Conservation (phyloP, 495 filamentous ascomycete species). For the Beverwykella pulmonaria region DNA sequence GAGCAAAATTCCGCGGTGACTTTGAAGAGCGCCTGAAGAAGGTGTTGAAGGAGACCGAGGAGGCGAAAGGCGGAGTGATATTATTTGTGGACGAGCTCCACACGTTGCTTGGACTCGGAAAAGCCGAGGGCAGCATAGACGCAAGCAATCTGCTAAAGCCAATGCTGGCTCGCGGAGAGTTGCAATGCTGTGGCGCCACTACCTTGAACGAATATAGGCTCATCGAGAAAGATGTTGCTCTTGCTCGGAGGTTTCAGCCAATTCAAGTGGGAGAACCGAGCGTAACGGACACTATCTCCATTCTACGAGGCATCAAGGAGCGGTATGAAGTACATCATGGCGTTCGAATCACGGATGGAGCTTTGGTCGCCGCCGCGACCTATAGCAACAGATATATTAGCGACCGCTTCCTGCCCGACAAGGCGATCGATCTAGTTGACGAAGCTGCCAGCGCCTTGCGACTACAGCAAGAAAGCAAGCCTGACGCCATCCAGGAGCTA, state of each 20-base stretch:
- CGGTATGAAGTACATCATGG: conserved; percentile 96
- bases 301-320: conserved; percentile 94
- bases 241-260: conserved; percentile 91
- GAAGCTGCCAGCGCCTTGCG: conserved; percentile 90
- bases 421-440: conserved; percentile 95
- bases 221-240: conserved; percentile 94
- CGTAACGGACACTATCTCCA: conserved; percentile 91
- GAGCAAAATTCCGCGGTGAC: conserved; percentile 92
- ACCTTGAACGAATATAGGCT: conserved; percentile 87
- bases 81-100: conserved; percentile 97
- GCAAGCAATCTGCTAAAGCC: conserved; percentile 95
- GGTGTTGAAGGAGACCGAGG: conserved; percentile 86
- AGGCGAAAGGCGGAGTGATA: conserved; percentile 85
- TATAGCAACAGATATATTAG: conserved; percentile 96
- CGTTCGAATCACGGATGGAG: conserved; percentile 89
- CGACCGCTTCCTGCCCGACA: conserved; percentile 92
- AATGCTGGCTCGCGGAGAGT: conserved; percentile 85
- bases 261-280: conserved; percentile 86
- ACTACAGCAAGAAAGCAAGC: conserved; percentile 94
- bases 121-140: conserved; percentile 94
- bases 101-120: conserved; percentile 86
- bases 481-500: conserved; percentile 85
- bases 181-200: conserved; percentile 94
- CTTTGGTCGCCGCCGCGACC: conserved; percentile 86
- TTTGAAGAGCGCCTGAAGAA: conserved; percentile 94